phyloP scores from a whole-genome alignment of 352 stramenopile genomes.

The Phytophthora foliorum region DNA sequence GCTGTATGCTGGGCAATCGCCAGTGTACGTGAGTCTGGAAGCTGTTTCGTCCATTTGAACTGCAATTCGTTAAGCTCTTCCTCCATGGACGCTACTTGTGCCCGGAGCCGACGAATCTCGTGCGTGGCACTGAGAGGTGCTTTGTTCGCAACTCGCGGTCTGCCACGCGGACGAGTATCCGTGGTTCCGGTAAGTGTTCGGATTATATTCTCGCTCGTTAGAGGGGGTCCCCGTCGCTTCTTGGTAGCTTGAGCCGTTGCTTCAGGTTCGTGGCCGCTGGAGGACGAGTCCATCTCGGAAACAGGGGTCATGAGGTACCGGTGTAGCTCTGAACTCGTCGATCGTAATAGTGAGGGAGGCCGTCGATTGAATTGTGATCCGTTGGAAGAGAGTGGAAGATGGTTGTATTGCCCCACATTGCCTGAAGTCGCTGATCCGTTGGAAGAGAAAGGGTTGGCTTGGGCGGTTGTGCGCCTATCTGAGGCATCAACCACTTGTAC shows the following conservation, averaged over 20 bases:
- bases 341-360: neutral
- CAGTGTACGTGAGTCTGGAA: constrained; percentile 31
- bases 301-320: constrained; percentile 10
- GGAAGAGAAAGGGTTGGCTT: constrained; percentile 29
- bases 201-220: constrained; percentile 24
- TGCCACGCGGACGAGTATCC: constrained; percentile 1
- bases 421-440: no score
- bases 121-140: constrained; percentile 27
- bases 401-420: no score
- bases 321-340: neutral
- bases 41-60: constrained; percentile 28
- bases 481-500: constrained; percentile 14
- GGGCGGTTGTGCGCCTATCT: constrained; percentile 35
- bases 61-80: constrained; percentile 32
- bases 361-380: constrained; percentile 29
- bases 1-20: constrained; percentile 29
- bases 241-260: constrained; percentile 1
- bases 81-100: constrained; percentile 43
- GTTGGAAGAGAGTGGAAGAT: constrained; percentile 20
- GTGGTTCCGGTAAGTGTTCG: constrained; percentile 6
- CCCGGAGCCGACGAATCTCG: constrained; percentile 35
- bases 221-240: constrained; percentile 15
- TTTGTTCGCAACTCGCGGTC: constrained; percentile 22
- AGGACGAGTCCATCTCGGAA: neutral
- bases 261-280: constrained; percentile 11